These are phyloP conservation scores for Caloboletus firmus DNA, from an alignment of 1,284 basidiomycete species.

Conservation along the genomic window DNA sequence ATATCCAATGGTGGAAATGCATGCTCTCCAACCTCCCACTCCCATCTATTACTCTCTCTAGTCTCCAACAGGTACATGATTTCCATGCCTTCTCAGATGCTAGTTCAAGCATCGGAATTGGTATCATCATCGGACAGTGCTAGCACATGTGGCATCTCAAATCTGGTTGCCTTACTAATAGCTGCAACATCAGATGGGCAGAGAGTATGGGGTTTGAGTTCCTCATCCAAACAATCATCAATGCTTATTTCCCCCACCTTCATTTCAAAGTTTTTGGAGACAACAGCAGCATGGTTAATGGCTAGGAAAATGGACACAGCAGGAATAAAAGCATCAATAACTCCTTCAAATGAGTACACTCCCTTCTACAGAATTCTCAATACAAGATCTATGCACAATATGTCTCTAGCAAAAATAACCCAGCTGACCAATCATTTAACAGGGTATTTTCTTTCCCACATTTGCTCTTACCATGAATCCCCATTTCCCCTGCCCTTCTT, in stretches of 20 bases:
- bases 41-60: rapidly evolving
- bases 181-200: slow-evolving; percentile 24
- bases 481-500: neutral
- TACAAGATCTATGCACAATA: neutral
- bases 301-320: neutral
- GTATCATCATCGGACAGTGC: slow-evolving; percentile 8
- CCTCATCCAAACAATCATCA: slow-evolving; percentile 13
- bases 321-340: neutral
- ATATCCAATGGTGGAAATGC: neutral
- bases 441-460: neutral
- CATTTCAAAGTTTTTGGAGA: slow-evolving; percentile 27
- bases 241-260: rapidly evolving
- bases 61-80: rapidly evolving
- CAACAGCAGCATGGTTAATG: slow-evolving; percentile 1
- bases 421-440: rapidly evolving
- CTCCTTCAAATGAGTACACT: neutral
- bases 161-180: neutral
- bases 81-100: slow-evolving; percentile 38
- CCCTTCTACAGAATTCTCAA: neutral
- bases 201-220: slow-evolving; percentile 22
- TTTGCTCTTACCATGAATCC: neutral
- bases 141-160: slow-evolving; percentile 18
- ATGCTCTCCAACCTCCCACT: neutral
- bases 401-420: neutral
- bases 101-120: slow-evolving; percentile 37